These are phyloP conservation scores for Plasmodium adleri DNA, from an alignment of 169 alveolate species.

Conservation along the genomic window DNA sequence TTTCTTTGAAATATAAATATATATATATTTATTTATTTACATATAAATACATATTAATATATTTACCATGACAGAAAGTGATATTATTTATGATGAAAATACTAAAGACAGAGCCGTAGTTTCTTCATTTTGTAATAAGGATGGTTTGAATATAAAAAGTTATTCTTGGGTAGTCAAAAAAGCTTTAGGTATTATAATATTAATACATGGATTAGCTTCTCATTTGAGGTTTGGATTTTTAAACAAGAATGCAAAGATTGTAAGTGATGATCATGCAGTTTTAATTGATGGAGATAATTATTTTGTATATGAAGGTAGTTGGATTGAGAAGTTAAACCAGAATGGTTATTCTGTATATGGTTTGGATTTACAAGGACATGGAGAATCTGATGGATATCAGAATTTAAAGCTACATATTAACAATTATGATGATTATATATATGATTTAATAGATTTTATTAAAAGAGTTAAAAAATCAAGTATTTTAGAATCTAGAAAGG, in stretches of 20 bases:
- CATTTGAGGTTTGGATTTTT: background rate
- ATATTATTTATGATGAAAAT: too few species aligned
- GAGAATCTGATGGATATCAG: background rate
- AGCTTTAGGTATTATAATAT: slow-evolving; percentile 2
- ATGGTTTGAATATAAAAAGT: background rate
- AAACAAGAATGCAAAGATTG: background rate
- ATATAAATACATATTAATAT: too few species aligned
- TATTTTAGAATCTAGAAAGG: background rate
- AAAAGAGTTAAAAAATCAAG: background rate
- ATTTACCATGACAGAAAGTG: background rate
- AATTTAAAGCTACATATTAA: background rate
- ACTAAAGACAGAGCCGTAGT: too few species aligned
- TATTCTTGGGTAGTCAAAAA: background rate
- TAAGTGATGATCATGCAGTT: background rate
- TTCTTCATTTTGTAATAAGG: background rate
- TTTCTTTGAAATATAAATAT: too few species aligned
- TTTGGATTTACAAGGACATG: slow-evolving; percentile 9
- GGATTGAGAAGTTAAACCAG: background rate
- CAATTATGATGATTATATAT: background rate
- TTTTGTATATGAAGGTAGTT: background rate
- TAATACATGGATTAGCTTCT: background rate
- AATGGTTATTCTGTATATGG: slow-evolving; percentile 8
- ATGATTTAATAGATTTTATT: background rate
- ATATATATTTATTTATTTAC: too few species aligned
- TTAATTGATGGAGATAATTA: background rate